Percentiles rank a stretch among this genome's conserved stretches.
These are phyloP conservation scores for Annulohypoxylon stygium DNA, from an alignment of 495 filamentous ascomycete genomes.

Conservation along the genomic window DNA sequence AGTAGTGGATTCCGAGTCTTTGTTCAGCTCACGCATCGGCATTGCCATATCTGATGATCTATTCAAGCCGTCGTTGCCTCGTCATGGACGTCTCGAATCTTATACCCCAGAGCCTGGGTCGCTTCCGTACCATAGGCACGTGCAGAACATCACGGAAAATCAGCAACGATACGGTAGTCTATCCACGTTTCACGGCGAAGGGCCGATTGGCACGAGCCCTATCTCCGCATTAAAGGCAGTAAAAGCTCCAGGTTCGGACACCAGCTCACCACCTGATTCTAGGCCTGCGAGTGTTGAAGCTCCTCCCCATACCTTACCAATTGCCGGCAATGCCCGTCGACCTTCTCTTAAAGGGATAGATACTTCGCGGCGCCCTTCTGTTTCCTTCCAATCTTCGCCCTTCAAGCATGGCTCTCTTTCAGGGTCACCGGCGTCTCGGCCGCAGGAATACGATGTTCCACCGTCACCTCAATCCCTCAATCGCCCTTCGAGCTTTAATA, in stretches of 20 bases:
- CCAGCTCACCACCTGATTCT: constrained; percentile 73
- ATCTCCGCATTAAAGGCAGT: constrained; percentile 85
- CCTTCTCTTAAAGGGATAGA: constrained; percentile 62
- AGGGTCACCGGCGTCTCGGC: constrained; percentile 75
- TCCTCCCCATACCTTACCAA: constrained; percentile 61
- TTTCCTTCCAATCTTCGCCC: constrained; percentile 83
- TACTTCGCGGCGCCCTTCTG: constrained; percentile 73
- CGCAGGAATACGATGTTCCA: constrained; percentile 56
- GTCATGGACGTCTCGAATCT: constrained; percentile 55
- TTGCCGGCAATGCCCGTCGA: constrained; percentile 47
- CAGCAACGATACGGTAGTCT: constrained; percentile 91
- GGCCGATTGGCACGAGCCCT: constrained; percentile 81
- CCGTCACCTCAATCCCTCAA: constrained; percentile 73
- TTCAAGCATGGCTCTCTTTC: constrained; percentile 96
- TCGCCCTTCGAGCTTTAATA: constrained; percentile 63
- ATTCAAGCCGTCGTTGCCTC: constrained; percentile 78
- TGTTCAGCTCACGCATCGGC: constrained; percentile 90
- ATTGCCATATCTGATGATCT: constrained; percentile 91
- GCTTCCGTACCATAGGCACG: constrained; percentile 69
- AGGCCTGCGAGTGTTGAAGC: constrained; percentile 65
- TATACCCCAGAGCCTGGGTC: constrained; percentile 75
- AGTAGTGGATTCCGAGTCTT: constrained; percentile 88
- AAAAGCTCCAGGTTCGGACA: constrained; percentile 66
- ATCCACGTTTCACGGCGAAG: constrained; percentile 91
- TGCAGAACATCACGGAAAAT: constrained; percentile 68